Evolutionary conservation across 2,329 filamentous ascomycete species (phyloP), one percentile per base, ranked within the genome.

Genomic region (Trichoderma sp.): DNA sequence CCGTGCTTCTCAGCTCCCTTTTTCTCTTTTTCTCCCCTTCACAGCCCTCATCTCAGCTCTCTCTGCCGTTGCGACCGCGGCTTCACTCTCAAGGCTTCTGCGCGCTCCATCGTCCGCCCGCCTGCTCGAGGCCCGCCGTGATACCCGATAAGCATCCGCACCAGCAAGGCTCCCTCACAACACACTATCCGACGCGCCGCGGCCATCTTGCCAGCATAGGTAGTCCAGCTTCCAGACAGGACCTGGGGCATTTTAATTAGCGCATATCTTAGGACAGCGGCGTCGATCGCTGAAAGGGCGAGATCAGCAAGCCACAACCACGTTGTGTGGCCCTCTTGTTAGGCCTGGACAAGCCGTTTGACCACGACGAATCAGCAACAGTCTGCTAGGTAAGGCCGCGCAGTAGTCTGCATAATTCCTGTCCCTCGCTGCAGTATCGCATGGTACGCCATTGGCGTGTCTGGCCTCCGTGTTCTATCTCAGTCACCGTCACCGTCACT

Each of bases 231-330:
- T 59, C 57, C 40, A 65, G 55, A 60, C 60, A 55, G 31, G 61
- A 60, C 40, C 37, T 63, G 61, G 53, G 68, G 59, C 61, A 65
- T 60, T 70, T 70, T 70, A 70, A 70, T 70, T 70, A 70, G 68
- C 68, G 68, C 68, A 70, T 57, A 58, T 53, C 53, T 58, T 66
- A 68, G 60, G 68, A 70, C 68, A 56, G 37, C 63, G 57, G 57
- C 68, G 68, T 67, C 68, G 68, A 70, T 70, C 68, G 65, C 62
- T 68, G 43, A 70, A 57, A 64, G 63, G 68, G 55, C 49, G 68
- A 70, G 68, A 70, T 70, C 68, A 70, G 68, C 68, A 69, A 69
- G 68, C 68, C 68, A 69, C 68, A 64, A 69, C 61, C 68, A 67
- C 68, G 61, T 69, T 69, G 61, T 68, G 68, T 68, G 68, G 62